Evolutionary conservation across 2,329 filamentous ascomycete genomes (phyloP).

Genomic region (Amphichorda felina): DNA sequence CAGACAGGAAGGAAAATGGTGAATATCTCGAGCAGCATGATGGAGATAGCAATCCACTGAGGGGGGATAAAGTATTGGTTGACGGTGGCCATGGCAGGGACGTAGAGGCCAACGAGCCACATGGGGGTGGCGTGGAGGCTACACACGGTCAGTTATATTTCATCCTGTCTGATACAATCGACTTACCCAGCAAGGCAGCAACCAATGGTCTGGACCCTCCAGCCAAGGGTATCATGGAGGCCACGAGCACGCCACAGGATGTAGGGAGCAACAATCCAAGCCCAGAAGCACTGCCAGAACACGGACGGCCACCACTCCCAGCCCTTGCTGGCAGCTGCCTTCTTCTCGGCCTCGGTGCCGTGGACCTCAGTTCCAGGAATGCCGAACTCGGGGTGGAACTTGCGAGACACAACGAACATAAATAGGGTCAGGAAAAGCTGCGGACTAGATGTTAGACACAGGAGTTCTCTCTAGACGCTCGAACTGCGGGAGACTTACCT

Average conservation of each 20-base stretch:
- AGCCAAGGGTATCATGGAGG: slow-evolving; percentile 53
- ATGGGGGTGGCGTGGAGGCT: slow-evolving; percentile 54
- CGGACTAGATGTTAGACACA: background rate
- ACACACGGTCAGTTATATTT: background rate
- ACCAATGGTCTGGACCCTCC: slow-evolving; percentile 48
- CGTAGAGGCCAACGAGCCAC: slow-evolving; percentile 50
- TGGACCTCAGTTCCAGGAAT: slow-evolving; percentile 49
- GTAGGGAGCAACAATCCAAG: slow-evolving; percentile 45
- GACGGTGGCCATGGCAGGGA: slow-evolving; percentile 34
- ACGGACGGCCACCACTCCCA: slow-evolving; percentile 61
- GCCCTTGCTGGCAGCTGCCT: slow-evolving; percentile 32
- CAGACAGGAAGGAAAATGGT: slow-evolving; percentile 50
- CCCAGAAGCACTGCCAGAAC: slow-evolving; percentile 50
- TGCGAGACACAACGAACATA: slow-evolving; percentile 51
- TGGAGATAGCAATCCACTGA: slow-evolving; percentile 46
- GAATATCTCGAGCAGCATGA: slow-evolving; percentile 48
- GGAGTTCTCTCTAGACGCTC: background rate
- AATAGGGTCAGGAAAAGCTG: slow-evolving; percentile 46
- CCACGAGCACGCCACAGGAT: slow-evolving; percentile 47
- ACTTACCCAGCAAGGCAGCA: slow-evolving; percentile 30
- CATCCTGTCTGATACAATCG: slow-evolving; percentile 1
- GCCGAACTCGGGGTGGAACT: slow-evolving; percentile 51
- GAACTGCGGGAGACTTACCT: slow-evolving; percentile 27
- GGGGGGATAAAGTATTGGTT: slow-evolving; percentile 47
- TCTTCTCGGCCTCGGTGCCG: slow-evolving; percentile 38